A percentile compares a stretch with the other conserved stretches of the same genome.
Conservation (phyloP, 306 rosid species). For the Fragaria nilgerrensis region DNA sequence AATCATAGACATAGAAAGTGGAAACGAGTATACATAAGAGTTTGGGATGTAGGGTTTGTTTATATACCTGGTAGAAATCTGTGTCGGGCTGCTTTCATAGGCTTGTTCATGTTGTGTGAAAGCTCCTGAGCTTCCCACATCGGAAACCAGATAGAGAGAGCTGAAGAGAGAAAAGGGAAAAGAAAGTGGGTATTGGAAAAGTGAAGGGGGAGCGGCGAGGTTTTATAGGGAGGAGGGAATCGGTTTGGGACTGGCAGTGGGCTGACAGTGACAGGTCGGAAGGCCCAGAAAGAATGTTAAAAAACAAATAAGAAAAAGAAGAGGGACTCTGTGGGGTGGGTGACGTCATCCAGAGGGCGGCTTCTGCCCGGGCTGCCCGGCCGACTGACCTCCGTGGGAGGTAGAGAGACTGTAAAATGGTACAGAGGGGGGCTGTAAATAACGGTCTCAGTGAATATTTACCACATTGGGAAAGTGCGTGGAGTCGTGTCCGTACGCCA, state of each 20-base stretch:
- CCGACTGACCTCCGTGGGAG: background rate
- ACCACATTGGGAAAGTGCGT: background rate
- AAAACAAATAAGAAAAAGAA: background rate
- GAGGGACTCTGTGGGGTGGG: constrained; percentile 9
- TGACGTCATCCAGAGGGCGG: constrained; percentile 28
- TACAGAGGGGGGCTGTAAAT: background rate
- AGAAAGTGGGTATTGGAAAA: constrained; percentile 9
- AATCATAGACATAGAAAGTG: background rate
- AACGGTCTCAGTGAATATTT: background rate
- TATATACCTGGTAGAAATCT: constrained; percentile 47
- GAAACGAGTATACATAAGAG: no score
- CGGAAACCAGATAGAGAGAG: constrained; percentile 24
- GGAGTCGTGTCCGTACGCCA: background rate
- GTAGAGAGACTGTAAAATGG: background rate
- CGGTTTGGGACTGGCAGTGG: constrained; percentile 44
- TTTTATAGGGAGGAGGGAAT: constrained; percentile 16
- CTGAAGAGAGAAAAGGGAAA: constrained; percentile 3
- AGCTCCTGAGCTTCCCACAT: constrained; percentile 18
- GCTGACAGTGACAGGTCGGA: constrained; percentile 53
- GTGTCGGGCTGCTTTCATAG: constrained; percentile 53
- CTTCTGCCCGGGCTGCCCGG: constrained; percentile 18
- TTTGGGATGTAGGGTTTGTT: background rate
- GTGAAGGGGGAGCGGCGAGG: constrained; percentile 26
- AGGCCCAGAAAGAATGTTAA: constrained; percentile 55
- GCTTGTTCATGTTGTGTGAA: constrained; percentile 13